Conservation (phyloP, 163 green algal genomes). For the Prototheca wickerhamii region DNA sequence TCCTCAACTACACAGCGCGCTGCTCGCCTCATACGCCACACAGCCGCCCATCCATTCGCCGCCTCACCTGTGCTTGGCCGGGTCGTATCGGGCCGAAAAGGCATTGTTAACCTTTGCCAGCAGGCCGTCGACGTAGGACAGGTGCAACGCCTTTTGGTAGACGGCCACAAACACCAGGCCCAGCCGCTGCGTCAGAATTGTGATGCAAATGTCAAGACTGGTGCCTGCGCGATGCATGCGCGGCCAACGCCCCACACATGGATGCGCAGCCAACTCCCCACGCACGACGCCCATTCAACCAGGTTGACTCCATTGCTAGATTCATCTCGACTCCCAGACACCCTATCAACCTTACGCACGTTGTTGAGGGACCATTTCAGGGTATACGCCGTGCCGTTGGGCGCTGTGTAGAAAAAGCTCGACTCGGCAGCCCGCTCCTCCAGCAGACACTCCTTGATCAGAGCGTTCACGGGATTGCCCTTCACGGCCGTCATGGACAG, state of each 20-base stretch:
- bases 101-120: constrained; percentile 59
- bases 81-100: constrained; percentile 54
- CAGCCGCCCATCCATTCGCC: not conserved
- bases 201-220: too few relatives aligned
- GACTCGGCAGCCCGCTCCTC: constrained; percentile 80
- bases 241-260: not conserved
- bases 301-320: too few relatives aligned
- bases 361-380: constrained; percentile 97
- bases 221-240: not conserved
- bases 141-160: constrained; percentile 82
- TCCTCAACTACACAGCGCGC: too few relatives aligned
- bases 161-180: constrained; percentile 92
- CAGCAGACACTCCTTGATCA: constrained; percentile 83
- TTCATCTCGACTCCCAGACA: too few relatives aligned
- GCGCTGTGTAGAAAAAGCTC: constrained; percentile 65
- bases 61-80: not conserved
- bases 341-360: constrained; percentile 26
- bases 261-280: not conserved
- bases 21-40: too few relatives aligned
- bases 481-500: constrained; percentile 54
- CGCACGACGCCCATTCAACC: too few relatives aligned
- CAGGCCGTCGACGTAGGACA: constrained; percentile 92
- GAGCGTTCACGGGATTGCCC: constrained; percentile 75
- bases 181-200: constrained; percentile 69
- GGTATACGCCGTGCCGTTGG: constrained; percentile 56